Conservation (phyloP, 805 yeast species). For the Priceomyces castillae region DNA sequence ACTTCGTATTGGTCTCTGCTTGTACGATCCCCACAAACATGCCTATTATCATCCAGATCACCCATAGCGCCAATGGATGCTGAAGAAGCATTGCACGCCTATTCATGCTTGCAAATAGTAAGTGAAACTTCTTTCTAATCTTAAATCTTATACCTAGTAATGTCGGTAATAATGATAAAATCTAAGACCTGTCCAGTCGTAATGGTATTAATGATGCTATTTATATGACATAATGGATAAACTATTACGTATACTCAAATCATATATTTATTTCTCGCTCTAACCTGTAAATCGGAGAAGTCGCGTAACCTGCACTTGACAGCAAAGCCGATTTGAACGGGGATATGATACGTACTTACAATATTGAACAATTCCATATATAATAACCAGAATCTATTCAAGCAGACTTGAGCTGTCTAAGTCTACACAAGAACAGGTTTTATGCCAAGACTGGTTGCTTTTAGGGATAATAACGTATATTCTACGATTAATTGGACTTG, state of each 20-base stretch:
- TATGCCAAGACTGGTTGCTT: background rate
- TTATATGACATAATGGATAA: no score
- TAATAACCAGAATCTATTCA: background rate
- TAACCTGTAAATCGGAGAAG: background rate
- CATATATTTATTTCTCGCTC: background rate
- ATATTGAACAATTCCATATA: background rate
- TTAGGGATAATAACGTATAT: background rate
- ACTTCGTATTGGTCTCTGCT: background rate
- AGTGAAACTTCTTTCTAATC: background rate
- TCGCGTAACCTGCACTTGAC: background rate
- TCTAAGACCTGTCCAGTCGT: no score
- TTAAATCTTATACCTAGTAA: background rate
- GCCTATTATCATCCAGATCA: background rate
- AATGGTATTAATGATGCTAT: no score
- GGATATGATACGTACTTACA: background rate
- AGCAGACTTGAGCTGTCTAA: background rate
- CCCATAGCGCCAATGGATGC: background rate
- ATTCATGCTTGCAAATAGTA: background rate
- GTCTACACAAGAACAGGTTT: background rate
- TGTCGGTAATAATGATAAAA: no score
- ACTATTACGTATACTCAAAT: background rate
- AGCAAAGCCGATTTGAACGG: background rate
- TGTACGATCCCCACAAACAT: background rate
- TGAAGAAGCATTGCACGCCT: background rate
- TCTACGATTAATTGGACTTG: conserved; percentile 2